These are phyloP conservation scores for Typha latifolia DNA, from an alignment of 176 grass and related monocot species.

Conservation along the genomic window DNA sequence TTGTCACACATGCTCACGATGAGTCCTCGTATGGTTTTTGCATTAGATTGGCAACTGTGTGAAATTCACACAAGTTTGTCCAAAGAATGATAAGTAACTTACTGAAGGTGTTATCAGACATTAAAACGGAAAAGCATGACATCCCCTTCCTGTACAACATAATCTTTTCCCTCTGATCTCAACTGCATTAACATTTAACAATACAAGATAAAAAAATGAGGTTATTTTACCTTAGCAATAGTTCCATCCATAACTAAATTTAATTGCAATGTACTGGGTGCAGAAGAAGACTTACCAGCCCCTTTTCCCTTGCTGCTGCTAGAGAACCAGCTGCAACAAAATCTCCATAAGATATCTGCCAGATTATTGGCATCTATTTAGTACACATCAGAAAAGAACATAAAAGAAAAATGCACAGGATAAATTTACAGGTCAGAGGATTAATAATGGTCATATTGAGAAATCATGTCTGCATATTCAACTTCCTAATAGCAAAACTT, in stretches of 20 bases:
- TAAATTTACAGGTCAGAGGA: not conserved
- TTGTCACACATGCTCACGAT: not conserved
- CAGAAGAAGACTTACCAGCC: conserved; percentile 56
- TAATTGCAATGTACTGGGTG: not conserved
- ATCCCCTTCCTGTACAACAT: conserved; percentile 85
- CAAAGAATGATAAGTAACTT: not conserved
- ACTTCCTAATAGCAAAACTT: not conserved
- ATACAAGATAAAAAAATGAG: not conserved
- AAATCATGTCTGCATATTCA: not conserved
- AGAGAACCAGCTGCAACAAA: conserved; percentile 75
- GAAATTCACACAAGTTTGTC: conserved; percentile 1
- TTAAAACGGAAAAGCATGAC: conserved; percentile 98
- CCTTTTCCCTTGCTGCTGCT: conserved; percentile 85
- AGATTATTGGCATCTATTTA: conserved; percentile 9
- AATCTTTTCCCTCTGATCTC: conserved; percentile 92
- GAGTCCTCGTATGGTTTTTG: not conserved
- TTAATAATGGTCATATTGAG: not conserved
- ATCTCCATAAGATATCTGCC: conserved; percentile 80
- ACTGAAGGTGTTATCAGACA: conserved; percentile 37
- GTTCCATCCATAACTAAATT: not conserved
- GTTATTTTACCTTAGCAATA: not conserved
- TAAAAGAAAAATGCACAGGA: not conserved
- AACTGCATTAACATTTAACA: conserved; percentile 33
- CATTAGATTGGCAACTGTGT: not conserved
- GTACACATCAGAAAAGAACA: not conserved